Base-by-base conservation (phyloP, 768 basidiomycete genomes). In the Cystofilobasidium capitatum region DNA sequence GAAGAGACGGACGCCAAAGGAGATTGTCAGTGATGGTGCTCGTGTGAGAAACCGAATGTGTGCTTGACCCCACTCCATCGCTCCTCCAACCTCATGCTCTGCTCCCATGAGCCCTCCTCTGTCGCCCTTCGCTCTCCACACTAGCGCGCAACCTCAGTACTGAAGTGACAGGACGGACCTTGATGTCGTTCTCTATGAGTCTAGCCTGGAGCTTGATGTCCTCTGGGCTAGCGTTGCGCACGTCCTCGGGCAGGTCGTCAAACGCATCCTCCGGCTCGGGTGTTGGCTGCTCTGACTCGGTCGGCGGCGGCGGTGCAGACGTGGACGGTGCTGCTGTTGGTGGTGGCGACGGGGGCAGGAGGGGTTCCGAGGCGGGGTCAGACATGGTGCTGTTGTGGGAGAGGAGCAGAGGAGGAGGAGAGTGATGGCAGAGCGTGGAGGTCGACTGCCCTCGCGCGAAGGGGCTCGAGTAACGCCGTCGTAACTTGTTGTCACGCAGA, bases 161-260 rank as follows among this genome's bases (percentile, higher is more conserved):
- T 16, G 36, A 17, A 51, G 14, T 10, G 35, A 20, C 33, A 55
- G 45, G 65, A 73, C 81, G 64, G 51, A 88, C 92, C 83, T 91
- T 93, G 74, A 98, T 85, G 74, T 99, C 96, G 74, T 96, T 98
- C 69, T 99, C 94, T 72, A 99, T 91, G 68, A 99, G 82, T 69
- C 94, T 82, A 78, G 86, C 88, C 78, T 93, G 83, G 64, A 91
- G 91, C 70, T 86, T 75, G 72, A 98, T 89, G 71, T 97, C 93
- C 57, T 96, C 92, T 1, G 88, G 86, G 70, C 81, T 81, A 54
- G 91, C 80, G 37, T 82, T 79, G 77, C 86, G 78, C 72, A 99
- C 88, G 40, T 94, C 90, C 70, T 87, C 86, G 1, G 94, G 91
- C 62, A 98, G 88, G 77, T 97, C 93, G 29, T 85, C 86, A 85